Percentiles rank a stretch among this genome's conserved stretches.
Conservation (phyloP, 2,329 filamentous ascomycete species). For the Phyllosticta citribraziliensis region DNA sequence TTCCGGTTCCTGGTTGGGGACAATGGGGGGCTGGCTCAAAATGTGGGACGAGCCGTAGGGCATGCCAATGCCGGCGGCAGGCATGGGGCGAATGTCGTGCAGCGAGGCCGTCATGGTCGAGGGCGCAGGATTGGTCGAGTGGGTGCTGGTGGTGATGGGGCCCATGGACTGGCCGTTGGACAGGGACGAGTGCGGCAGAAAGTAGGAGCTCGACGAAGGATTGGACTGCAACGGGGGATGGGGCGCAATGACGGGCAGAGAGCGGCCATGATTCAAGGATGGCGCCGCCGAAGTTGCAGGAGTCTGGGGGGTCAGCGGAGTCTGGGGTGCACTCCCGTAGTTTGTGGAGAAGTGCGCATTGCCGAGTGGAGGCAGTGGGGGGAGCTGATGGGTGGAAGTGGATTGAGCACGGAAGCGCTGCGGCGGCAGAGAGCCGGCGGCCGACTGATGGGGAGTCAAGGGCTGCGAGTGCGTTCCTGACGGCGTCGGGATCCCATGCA, state of each 20-base stretch:
- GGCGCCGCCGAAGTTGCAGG: constrained; percentile 20
- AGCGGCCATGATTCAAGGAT: constrained; percentile 17
- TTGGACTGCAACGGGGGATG: constrained; percentile 29
- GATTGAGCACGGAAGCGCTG: constrained; percentile 10
- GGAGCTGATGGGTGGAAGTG: constrained; percentile 10
- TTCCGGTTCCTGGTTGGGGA: constrained; percentile 39
- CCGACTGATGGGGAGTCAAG: constrained; percentile 9
- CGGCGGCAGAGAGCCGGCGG: constrained; percentile 5
- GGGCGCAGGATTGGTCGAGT: constrained; percentile 21
- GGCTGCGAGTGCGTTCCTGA: constrained; percentile 10
- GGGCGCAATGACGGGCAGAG: constrained; percentile 24
- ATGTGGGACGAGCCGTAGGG: constrained; percentile 25
- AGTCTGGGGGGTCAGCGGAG: constrained; percentile 23
- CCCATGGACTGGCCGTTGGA: constrained; percentile 26
- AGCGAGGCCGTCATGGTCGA: constrained; percentile 20
- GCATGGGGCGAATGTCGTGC: constrained; percentile 32
- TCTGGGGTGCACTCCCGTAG: constrained; percentile 18
- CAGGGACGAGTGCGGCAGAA: constrained; percentile 22
- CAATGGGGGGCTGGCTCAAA: constrained; percentile 19
- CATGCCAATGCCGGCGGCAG: constrained; percentile 29
- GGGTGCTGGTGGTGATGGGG: constrained; percentile 24
- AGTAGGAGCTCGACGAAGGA: constrained; percentile 28
- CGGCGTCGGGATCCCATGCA: constrained; percentile 11
- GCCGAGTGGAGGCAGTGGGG: constrained; percentile 12
- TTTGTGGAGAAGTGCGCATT: constrained; percentile 11